Percentiles rank a stretch among this genome's conserved stretches.
These are phyloP conservation scores for Candida caryicola DNA, from an alignment of 805 yeast species.

Conservation along the genomic window DNA sequence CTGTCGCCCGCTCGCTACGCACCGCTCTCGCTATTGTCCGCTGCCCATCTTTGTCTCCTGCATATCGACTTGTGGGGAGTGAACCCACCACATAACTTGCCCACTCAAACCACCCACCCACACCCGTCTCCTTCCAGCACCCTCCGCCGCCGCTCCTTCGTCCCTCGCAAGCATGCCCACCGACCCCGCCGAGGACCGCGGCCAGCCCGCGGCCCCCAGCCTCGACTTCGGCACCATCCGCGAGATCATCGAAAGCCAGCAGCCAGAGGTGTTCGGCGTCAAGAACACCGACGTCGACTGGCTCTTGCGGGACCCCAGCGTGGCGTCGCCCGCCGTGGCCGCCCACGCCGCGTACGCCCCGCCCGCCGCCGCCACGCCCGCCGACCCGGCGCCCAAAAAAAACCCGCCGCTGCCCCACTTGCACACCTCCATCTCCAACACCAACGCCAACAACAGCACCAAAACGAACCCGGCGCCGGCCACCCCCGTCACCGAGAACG, in stretches of 20 bases:
- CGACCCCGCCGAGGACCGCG: too few relatives aligned
- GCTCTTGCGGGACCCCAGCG: conserved; percentile 42
- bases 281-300: conserved; percentile 48
- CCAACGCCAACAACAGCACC: conserved; percentile 26
- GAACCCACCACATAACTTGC: too few relatives aligned
- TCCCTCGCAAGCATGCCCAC: too few relatives aligned
- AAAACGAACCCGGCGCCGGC: conserved; percentile 36
- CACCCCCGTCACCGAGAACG: conserved; percentile 22
- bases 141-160: too few relatives aligned
- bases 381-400: too few relatives aligned
- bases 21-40: too few relatives aligned
- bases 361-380: neutral
- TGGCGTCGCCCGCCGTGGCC: conserved; percentile 26
- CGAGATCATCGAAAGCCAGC: conserved; percentile 20
- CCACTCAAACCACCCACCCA: too few relatives aligned
- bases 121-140: too few relatives aligned
- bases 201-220: too few relatives aligned
- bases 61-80: too few relatives aligned
- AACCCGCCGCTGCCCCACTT: conserved; percentile 14
- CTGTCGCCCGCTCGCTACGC: too few relatives aligned
- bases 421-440: conserved; percentile 27
- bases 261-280: conserved; percentile 27
- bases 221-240: conserved; percentile 21
- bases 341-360: conserved; percentile 24
- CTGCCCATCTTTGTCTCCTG: too few relatives aligned